Conservation (phyloP, 306 rosid species). For the Macrotyloma uniflorum region DNA sequence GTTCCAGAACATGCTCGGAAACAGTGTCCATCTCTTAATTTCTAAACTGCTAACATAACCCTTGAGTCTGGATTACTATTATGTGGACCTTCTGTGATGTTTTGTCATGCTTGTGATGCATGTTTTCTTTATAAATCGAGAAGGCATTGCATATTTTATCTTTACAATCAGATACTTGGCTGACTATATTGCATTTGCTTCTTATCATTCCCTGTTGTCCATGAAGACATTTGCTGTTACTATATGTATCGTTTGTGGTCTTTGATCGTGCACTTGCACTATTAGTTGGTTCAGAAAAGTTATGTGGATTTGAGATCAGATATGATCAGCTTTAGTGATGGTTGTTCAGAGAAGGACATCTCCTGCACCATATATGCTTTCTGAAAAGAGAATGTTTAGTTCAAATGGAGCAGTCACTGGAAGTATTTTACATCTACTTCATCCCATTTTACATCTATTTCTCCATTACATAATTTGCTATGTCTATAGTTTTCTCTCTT, state of each 20-base stretch:
- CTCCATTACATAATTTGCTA: too few relatives aligned
- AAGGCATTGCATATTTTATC: neutral
- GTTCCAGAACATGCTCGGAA: constrained; percentile 69
- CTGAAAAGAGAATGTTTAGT: too few relatives aligned
- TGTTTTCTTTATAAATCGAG: neutral
- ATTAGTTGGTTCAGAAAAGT: neutral
- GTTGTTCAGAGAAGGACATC: neutral
- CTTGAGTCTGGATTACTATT: constrained; percentile 1
- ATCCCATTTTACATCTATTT: too few relatives aligned
- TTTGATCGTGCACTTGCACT: neutral
- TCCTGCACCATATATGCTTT: too few relatives aligned
- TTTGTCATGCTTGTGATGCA: constrained; percentile 19
- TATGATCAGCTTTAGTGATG: neutral
- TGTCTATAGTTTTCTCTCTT: too few relatives aligned
- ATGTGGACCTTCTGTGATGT: neutral
- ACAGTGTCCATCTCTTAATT: constrained; percentile 59
- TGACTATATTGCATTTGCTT: neutral
- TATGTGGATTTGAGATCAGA: neutral
- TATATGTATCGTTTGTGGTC: neutral
- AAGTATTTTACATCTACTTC: too few relatives aligned
- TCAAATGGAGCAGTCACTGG: too few relatives aligned
- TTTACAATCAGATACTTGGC: neutral
- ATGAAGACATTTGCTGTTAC: neutral
- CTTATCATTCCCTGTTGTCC: neutral
- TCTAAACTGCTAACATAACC: constrained; percentile 25